phyloP scores from a whole-genome alignment of 305 asterid genomes.

The Fraxinus sp. region DNA sequence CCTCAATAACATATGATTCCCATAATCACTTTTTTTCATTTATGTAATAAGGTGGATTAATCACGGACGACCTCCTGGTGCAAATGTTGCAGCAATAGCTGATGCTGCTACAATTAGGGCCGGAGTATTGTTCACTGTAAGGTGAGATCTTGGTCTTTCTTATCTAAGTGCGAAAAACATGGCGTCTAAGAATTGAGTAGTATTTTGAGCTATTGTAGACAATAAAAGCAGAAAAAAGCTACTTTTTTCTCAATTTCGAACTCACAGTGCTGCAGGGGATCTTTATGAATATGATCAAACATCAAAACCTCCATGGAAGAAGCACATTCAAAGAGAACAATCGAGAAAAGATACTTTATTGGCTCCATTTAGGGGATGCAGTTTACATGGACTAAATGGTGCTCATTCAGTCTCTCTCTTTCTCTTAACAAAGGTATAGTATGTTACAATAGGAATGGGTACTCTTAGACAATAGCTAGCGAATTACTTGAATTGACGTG shows the following conservation, averaged over 20 bases:
- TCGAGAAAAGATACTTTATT: conserved; percentile 39
- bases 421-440: conserved; percentile 64
- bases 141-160: conserved; percentile 39
- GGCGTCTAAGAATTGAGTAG: neutral
- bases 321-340: conserved; percentile 58
- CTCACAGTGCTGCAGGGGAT: conserved; percentile 70
- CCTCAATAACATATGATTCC: neutral
- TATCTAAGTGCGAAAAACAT: neutral
- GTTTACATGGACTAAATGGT: conserved; percentile 46
- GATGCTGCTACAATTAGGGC: conserved; percentile 52
- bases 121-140: conserved; percentile 57
- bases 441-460: neutral
- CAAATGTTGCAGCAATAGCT: conserved; percentile 57
- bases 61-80: conserved; percentile 83
- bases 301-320: conserved; percentile 85
- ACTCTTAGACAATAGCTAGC: neutral
- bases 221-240: neutral
- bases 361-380: conserved; percentile 53
- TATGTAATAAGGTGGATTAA: conserved; percentile 55
- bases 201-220: neutral
- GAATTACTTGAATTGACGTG: neutral
- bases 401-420: conserved; percentile 58
- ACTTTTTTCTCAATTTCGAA: conserved; percentile 21
- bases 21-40: neutral
- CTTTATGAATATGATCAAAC: conserved; percentile 71